These are phyloP conservation scores for Elongisporangium anandrum DNA, from an alignment of 352 stramenopile genomes.

Conservation along the genomic window DNA sequence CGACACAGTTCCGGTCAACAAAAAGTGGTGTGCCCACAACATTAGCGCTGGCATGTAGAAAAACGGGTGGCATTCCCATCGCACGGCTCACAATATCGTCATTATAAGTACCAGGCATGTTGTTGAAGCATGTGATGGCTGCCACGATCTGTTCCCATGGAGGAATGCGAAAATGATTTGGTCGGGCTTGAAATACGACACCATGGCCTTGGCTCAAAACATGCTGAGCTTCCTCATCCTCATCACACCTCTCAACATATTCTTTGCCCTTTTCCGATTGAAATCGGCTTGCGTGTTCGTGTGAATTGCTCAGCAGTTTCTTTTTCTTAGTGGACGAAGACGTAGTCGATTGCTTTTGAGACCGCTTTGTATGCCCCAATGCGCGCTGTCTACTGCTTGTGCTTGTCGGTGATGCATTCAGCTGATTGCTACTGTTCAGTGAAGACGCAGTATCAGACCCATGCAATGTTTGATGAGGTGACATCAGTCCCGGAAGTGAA, in stretches of 20 bases:
- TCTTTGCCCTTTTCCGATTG: conserved; percentile 45
- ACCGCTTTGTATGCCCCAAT: neutral
- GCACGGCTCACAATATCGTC: conserved; percentile 64
- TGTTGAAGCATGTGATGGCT: conserved; percentile 64
- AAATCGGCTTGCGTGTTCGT: conserved; percentile 43
- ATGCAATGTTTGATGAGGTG: neutral
- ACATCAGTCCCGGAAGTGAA: neutral
- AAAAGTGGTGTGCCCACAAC: conserved; percentile 54
- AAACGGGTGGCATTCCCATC: conserved; percentile 38
- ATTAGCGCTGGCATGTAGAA: conserved; percentile 48
- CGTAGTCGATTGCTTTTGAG: neutral
- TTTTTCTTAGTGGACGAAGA: conserved; percentile 4
- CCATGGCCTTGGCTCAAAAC: conserved; percentile 44
- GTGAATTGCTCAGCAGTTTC: conserved; percentile 25
- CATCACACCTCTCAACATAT: conserved; percentile 36
- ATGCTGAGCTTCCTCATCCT: conserved; percentile 39
- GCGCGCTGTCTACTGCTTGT: neutral
- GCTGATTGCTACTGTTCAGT: neutral
- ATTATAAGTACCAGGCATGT: conserved; percentile 63
- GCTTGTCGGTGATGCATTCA: neutral
- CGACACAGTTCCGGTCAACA: conserved; percentile 65
- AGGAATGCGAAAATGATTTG: conserved; percentile 26
- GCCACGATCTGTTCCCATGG: conserved; percentile 60
- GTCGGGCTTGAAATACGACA: conserved; percentile 44
- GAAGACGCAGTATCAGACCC: neutral